Conservation (phyloP, 2,329 filamentous ascomycete genomes). For the Onygena corvina region DNA sequence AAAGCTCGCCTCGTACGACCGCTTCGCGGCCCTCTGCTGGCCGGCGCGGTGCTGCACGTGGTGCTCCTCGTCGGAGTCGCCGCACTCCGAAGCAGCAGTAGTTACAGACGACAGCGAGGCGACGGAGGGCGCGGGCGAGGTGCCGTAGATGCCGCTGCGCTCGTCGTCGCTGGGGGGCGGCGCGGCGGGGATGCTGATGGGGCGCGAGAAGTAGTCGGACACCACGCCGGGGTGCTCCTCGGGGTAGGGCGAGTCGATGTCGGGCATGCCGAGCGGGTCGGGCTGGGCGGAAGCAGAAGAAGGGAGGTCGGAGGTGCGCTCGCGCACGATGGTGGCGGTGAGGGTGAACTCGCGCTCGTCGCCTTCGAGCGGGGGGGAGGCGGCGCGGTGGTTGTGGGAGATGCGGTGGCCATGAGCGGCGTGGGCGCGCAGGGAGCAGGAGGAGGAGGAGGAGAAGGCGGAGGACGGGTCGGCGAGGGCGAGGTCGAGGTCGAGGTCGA, state of each 20-base stretch:
- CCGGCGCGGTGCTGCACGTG: neutral
- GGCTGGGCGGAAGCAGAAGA: constrained; percentile 37
- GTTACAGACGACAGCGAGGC: constrained; percentile 33
- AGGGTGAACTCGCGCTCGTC: constrained; percentile 65
- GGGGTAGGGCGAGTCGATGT: constrained; percentile 8
- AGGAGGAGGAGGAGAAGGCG: constrained; percentile 9
- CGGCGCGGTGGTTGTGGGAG: constrained; percentile 46
- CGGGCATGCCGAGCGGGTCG: constrained; percentile 11
- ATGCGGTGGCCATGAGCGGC: constrained; percentile 44
- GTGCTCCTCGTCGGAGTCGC: constrained; percentile 17
- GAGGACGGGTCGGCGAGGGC: constrained; percentile 3
- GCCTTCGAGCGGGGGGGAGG: constrained; percentile 17
- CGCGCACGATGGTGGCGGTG: constrained; percentile 72
- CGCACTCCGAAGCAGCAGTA: constrained; percentile 27
- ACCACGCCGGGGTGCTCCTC: neutral
- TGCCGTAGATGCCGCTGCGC: constrained; percentile 32
- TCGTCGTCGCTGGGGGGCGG: constrained; percentile 19
- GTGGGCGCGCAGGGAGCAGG: constrained; percentile 7
- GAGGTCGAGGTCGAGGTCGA: constrained; percentile 56
- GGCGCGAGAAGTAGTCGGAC: constrained; percentile 6
- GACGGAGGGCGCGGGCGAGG: constrained; percentile 33
- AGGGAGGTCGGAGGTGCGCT: constrained; percentile 33
- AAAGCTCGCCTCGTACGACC: constrained; percentile 26
- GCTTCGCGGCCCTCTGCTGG: neutral
- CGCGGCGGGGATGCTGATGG: constrained; percentile 12